Base-by-base conservation (phyloP, 805 yeast species). In the Debaryomyces maramus region DNA sequence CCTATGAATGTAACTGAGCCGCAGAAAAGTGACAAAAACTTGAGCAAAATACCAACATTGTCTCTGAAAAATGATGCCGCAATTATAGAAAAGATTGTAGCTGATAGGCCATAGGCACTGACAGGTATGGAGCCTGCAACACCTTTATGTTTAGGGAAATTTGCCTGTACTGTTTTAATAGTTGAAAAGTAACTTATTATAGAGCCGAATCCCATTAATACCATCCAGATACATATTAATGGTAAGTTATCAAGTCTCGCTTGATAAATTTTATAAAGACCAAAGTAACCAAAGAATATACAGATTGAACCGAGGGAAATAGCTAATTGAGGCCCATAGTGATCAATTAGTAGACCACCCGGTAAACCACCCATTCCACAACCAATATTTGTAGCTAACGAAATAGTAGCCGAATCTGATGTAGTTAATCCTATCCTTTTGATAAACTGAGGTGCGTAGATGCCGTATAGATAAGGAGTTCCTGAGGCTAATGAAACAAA, bases 401-500 rank as follows among this genome's bases (percentile, higher is more conserved):
- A 79, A 4, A 85, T 67, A 10, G 77, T 72, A 2, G 89, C 85
- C 6, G 88, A 77, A 45, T 78, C 78, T 0, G 78, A 65, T 0
- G 84, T 74, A 0, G 83, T 73, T 19, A 85, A 67, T 0, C 78
- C 73, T 17, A 84, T 77, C 48, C 72, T 63, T 18, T 68, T 63
- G 19, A 83, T 72, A 46, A 85, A 63, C 54, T 85, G 89, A 2
- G 91, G 90, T 1, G 88, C 81, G 54, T 79, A 85, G n/a, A 80
- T 77, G 0, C 90, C 86, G 55, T 80, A 85, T 10, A 83, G 63
- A 51, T 85, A 85, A 0, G 88, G 85, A 2, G 89, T 84, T 2
- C 93, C 91, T 3, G 88, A 74, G 0, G 84, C 88, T 34, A 84
- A 51, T 0, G 86, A 75, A 6, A 81, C 81, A 13, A 82, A 52